phyloP scores from a whole-genome alignment of 164 flowering plant species.

The Magnolia sinica region DNA sequence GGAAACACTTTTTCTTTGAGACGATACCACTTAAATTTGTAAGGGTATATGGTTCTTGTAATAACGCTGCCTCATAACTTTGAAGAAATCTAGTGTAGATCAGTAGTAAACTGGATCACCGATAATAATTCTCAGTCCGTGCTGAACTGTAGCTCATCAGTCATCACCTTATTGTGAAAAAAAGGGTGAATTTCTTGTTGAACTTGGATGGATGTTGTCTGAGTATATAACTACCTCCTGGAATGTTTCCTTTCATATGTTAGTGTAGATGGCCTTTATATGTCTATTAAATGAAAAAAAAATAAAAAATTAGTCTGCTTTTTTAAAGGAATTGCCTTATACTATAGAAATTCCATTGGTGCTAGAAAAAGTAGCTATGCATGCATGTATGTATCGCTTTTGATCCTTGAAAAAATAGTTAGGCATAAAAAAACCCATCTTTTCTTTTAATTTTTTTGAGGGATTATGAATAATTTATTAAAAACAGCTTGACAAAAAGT shows the following conservation, averaged over 20 bases:
- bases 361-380: no score
- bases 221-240: neutral
- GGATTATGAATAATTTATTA: no score
- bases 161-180: neutral
- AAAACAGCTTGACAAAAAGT: no score
- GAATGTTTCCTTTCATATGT: neutral
- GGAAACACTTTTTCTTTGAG: neutral
- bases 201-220: neutral
- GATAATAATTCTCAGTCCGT: neutral
- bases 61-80: neutral
- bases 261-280: no score
- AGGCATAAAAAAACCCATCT: no score
- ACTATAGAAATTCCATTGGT: no score
- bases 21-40: neutral
- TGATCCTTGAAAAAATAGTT: no score
- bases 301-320: no score
- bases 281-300: no score
- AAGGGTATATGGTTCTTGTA: neutral
- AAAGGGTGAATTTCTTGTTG: neutral
- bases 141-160: neutral
- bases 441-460: no score
- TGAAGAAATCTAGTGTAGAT: neutral
- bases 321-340: no score
- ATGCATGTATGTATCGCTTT: no score
- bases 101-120: neutral